Evolutionary conservation across 805 yeast species (phyloP).

Genomic region (Suhomyces kilbournensis): DNA sequence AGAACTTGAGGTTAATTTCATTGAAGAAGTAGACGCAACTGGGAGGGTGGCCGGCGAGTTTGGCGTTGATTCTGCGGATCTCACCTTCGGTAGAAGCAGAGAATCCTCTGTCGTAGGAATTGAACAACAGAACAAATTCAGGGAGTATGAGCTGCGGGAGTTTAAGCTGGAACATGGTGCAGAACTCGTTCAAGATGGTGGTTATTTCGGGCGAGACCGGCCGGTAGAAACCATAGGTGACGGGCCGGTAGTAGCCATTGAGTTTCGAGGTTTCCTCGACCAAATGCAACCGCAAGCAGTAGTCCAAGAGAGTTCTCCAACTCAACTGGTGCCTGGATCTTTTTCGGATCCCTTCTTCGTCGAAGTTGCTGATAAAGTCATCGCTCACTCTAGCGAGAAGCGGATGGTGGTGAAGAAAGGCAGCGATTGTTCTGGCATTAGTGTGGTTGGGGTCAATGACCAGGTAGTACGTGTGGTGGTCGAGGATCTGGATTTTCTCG

Average conservation of each 20-base stretch:
- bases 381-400: background rate
- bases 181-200: background rate
- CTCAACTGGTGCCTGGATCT: conserved; percentile 3
- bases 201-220: background rate
- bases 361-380: conserved; percentile 2
- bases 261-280: background rate
- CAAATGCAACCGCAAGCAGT: background rate
- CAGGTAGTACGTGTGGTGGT: conserved; percentile 19
- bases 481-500: conserved; percentile 1
- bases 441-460: conserved; percentile 17
- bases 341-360: conserved; percentile 3
- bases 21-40: conserved; percentile 20
- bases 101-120: background rate
- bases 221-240: background rate
- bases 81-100: background rate
- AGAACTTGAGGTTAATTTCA: conserved; percentile 18
- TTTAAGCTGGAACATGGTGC: background rate
- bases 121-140: background rate
- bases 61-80: conserved; percentile 1
- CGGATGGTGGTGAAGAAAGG: conserved; percentile 14
- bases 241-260: background rate
- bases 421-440: conserved; percentile 16
- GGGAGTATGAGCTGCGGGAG: background rate
- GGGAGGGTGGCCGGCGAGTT: conserved; percentile 7
- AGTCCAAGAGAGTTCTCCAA: conserved; percentile 4